Base-by-base conservation (phyloP, 805 yeast genomes). In the Blastobotrys peoriensis region DNA sequence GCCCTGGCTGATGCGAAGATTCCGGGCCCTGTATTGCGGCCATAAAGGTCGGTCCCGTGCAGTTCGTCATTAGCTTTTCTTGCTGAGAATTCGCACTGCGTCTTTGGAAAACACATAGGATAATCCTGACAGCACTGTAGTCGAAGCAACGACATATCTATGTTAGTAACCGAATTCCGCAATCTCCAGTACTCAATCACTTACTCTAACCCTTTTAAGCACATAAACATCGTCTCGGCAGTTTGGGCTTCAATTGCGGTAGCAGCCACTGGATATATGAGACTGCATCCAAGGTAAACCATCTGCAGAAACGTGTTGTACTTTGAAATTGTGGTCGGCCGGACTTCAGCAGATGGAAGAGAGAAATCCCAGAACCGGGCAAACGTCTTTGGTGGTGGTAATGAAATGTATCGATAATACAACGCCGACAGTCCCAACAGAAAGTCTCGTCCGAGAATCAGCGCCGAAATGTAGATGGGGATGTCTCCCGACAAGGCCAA, bases 271-370 rank as follows among this genome's bases (percentile, higher is more conserved):
- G 85, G 84, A 43, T 73, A 69, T 15, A 75, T 64, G 43, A 83
- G 77, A 43, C 78, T 74, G 13, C 72, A 58, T 0, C 83, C 96
- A 36, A 93, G 74, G 55, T 89, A 89, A 2, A 85, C 60, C 97
- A 93, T 91, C 62, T 93, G 99, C 49, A 93, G 73, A 1, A 81
- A 86, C 0, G 99, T 93, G 66, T 93, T 93, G 63, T 79, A 74
- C 61, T 91, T 91, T 9, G 96, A 87, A 19, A 94, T 78, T 33
- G 72, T 67, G 3, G 94, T 86, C 1, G 99, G 98, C 47, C 74
- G 84, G 2, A 94, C 95, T 46, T 85, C 86, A 0, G 87, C 95
- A 19, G 88, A 81, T 3, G 83, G 91, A 48, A 78, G 75, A 50
- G 79, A 75, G 64, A 91, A 75, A 62, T 93, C 95, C 74, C 87